A percentile compares a stretch with the other conserved stretches of the same genome.
phyloP scores from a whole-genome alignment of 371 early-diverging fungal genomes.

The Mortierella sp. region DNA sequence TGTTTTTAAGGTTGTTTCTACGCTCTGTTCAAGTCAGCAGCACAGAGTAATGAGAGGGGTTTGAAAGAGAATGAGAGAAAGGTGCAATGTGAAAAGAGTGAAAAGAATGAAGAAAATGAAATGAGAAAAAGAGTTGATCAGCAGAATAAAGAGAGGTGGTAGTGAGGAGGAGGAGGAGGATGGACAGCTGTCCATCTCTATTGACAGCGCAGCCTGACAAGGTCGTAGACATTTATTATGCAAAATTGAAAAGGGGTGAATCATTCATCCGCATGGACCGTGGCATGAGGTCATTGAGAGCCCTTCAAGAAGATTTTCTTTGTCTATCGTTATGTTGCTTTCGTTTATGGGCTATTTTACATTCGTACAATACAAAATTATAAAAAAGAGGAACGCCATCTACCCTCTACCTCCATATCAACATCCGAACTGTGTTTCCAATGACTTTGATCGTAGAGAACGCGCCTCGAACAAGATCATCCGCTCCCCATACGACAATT shows the following conservation, averaged over 20 bases:
- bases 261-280: not conserved
- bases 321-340: no score
- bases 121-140: no score
- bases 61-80: not conserved
- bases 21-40: not conserved
- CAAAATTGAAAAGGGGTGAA: not conserved
- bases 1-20: no score
- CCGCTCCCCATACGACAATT: constrained; percentile 36
- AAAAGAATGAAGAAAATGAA: not conserved
- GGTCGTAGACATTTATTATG: no score
- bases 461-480: constrained; percentile 37
- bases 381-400: no score
- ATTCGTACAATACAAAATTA: not conserved
- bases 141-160: not conserved
- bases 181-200: no score
- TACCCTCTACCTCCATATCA: not conserved
- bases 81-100: not conserved
- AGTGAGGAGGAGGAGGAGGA: not conserved
- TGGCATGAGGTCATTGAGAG: constrained; percentile 9
- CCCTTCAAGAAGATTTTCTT: no score
- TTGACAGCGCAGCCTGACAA: no score
- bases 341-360: not conserved
- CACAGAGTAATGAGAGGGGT: not conserved
- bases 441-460: constrained; percentile 17
- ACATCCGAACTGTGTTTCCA: constrained; percentile 1